phyloP scores from a whole-genome alignment of 495 filamentous ascomycete genomes.

The Haplographium delicatum region DNA sequence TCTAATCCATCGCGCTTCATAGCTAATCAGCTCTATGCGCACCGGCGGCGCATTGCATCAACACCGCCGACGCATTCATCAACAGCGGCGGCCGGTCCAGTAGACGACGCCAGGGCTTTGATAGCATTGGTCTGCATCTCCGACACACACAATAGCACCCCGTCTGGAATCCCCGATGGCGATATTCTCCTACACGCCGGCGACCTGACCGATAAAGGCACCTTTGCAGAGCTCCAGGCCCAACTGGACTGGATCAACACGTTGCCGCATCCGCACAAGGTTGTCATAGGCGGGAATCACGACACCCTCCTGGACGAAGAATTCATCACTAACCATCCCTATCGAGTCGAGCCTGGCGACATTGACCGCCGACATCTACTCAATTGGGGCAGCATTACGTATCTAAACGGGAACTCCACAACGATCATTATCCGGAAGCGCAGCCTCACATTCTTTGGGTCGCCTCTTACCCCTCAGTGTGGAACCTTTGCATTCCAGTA shows the following conservation, averaged over 20 bases:
- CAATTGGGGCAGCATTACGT: constrained; percentile 38
- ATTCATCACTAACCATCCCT: constrained; percentile 28
- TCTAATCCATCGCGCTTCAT: background rate
- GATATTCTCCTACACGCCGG: constrained; percentile 28
- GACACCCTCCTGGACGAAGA: constrained; percentile 25
- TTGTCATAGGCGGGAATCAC: constrained; percentile 68
- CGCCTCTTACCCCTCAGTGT: background rate
- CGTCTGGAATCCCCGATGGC: constrained; percentile 16
- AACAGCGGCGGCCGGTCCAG: background rate
- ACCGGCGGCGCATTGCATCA: background rate
- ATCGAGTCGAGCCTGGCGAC: constrained; percentile 5
- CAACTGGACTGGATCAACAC: constrained; percentile 62
- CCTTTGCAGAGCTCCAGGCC: constrained; percentile 56
- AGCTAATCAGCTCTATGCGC: background rate
- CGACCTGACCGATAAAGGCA: constrained; percentile 58
- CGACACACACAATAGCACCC: constrained; percentile 24
- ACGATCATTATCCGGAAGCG: background rate
- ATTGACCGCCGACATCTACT: constrained; percentile 24
- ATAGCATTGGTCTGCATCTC: constrained; percentile 7
- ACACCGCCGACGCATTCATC: background rate
- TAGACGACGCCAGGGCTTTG: background rate
- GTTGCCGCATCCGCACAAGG: constrained; percentile 63
- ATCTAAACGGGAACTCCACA: constrained; percentile 28
- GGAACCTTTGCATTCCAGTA: background rate
- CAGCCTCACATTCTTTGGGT: background rate